Evolutionary conservation across 2,329 filamentous ascomycete genomes (phyloP), one percentile per base, ranked within the genome.

Genomic region (Dactylonectria estremocensis): DNA sequence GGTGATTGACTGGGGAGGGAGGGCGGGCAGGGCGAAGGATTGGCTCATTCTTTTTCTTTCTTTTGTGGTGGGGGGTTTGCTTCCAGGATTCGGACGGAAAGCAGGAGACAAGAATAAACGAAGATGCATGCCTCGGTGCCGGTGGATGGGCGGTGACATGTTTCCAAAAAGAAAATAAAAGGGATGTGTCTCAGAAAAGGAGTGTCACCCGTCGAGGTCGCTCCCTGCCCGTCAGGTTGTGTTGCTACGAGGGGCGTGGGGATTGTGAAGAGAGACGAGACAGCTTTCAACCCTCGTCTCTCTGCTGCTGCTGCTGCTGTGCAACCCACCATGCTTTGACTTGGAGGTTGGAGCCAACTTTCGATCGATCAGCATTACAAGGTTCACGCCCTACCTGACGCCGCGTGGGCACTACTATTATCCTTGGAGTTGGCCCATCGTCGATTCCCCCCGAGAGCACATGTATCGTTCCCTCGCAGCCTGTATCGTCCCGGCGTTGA

Each of bases 311-410:
- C 24, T 18, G 16, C 48, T 33, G 49, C 28, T n/a, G 49, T 52
- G 49, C 28, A 52, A 52, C 49, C 49, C 49, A 52, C 49, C 49
- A 52, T 20, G 22, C 31, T 35, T 24, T 8, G 28, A 18, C 49
- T 33, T n/a, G 28, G 28, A 52, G 11, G 49, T n/a, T 33, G 49
- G 14, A n/a, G 28, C n/a, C 49, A 33, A 52, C 49, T 33, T 33
- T 28, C 49, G 8, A 52, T 52, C 49, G n/a, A 10, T 35, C 13
- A 40, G 37, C 37, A n/a, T n/a, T 7, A 33, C 49, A 52, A 20
- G 49, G 49, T 33, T 52, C 28, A 2, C 18, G 7, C 31, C 14
- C 20, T 50, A 22, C 48, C n/a, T 31, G 6, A 16, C 16, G 22
- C 14, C 37, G 4, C 16, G 37, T 40, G 16, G 37, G 10, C 37